Evolutionary conservation across 768 basidiomycete genomes (phyloP), one percentile per base, ranked within the genome.

Genomic region (Dentipellis sp.): DNA sequence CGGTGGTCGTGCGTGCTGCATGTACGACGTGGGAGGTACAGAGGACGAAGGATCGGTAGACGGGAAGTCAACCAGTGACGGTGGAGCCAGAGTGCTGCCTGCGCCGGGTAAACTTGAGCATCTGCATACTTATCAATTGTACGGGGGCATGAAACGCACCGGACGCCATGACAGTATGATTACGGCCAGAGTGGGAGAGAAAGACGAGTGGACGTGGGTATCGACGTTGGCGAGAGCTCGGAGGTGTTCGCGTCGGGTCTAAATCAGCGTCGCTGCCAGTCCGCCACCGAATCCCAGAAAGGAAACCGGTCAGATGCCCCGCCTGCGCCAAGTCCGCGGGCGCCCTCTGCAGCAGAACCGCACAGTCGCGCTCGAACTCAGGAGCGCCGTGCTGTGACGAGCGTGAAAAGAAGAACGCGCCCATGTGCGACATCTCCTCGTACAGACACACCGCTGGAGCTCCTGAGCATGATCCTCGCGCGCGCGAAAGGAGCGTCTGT

Each of bases 1-100:
- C 67, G 39, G 78, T 73, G 54, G 82, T 76, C 52, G 86, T 68
- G 39, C 81, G 84, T 56, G 55, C 17, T 55, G 54, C 29, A 54
- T 56, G 11, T 52, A 48, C 8, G 56, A 55, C 14, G 23, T 34
- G 34, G 50, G 47, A 21, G 52, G 12, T 34, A 56, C 46, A 29
- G 36, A 19, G 46, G 10, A 14, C 10, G 52, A 48, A 9, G 59
- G 17, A n/a, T 60, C 63, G 10, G 55, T 34, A 22, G 58, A 57
- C 21, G 64, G 64, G 50, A 65, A 64, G 48, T 49, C 51, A 47
- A 58, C 59, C 17, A 17, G 21, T 11, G 53, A 59, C 36, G 50
- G 23, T 38, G 37, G 50, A 19, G 14, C 42, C 42, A 45, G 42
- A 16, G 42, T 45, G 42, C 42, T 45, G 42, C n/a, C 47, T 37